Base-by-base conservation (phyloP, 1,284 basidiomycete genomes). In the Caloboletus inedulis region DNA sequence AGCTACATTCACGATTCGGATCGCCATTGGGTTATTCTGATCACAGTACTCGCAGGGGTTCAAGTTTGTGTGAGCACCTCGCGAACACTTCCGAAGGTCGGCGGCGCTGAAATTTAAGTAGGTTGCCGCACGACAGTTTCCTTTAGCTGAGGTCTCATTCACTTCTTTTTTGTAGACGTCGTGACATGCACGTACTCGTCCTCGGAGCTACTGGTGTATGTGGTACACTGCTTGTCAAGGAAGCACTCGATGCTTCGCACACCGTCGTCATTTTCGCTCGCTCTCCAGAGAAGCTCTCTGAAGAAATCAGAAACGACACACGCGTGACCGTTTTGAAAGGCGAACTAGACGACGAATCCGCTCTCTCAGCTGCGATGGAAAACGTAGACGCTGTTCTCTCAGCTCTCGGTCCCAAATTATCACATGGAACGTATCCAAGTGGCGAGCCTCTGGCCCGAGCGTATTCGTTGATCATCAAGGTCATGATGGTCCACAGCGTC, bases 321-420 rank as follows among this genome's bases (percentile, higher is more conserved):
- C 64, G 74, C 16, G 71, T 85, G 14, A 72, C 70, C 21, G 56
- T 87, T 49, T 60, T 82, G 45, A 71, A 80, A 54, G 84, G 85
- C 7, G 69, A 79, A 42, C 74, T 88, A 7, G 75, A 75, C 16
- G 78, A 88, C 43, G 60, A 66, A 7, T 72, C 75, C 18, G 69
- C 70, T 21, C 69, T 87, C 49, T 66, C 72, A 23, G 66, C 71
- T 37, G 84, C 84, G 2, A 67, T 87, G 57, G 64, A 78, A 53
- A 79, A 77, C 29, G 79, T 82, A 3, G 73, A 86, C 48, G 78
- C 79, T 37, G 78, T 89, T 21, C 64, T 89, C 23, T 87, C 85
- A 39, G 79, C 82, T 1, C 75, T 89, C 1, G 86, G 86, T 1
- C 85, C 87, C 8, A 58, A 21, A 66, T 52, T 41, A 56, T 70